A percentile compares a stretch with the other conserved stretches of the same genome.
Conservation (phyloP, 164 flowering plant species). For the Magnolia changhungtana region DNA sequence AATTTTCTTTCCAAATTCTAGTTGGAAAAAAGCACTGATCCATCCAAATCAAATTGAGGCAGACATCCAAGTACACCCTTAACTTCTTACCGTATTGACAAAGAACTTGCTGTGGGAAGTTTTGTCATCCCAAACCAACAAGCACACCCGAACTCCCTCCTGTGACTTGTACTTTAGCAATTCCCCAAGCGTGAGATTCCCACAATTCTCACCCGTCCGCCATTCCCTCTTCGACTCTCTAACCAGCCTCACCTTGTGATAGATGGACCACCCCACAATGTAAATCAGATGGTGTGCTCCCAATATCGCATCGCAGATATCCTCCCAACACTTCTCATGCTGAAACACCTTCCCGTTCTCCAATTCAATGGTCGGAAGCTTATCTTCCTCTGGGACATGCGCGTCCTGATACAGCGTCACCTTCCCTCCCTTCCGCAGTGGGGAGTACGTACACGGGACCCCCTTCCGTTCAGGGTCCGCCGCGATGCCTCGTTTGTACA, state of each 20-base stretch:
- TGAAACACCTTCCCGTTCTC: slow-evolving; percentile 40
- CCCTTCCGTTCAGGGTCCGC: slow-evolving; percentile 49
- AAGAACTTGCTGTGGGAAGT: slow-evolving; percentile 76
- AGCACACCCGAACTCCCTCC: slow-evolving; percentile 86
- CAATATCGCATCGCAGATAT: slow-evolving; percentile 77
- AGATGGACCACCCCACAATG: slow-evolving; percentile 87
- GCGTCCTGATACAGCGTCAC: slow-evolving; percentile 79
- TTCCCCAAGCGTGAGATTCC: slow-evolving; percentile 77
- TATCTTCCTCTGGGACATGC: slow-evolving; percentile 36
- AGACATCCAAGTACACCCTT: background rate
- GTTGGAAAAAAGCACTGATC: too few species aligned
- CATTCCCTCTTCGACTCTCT: slow-evolving; percentile 67
- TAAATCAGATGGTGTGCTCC: slow-evolving; percentile 95
- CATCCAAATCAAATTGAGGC: background rate
- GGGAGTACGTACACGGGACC: slow-evolving; percentile 57
- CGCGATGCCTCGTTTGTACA: slow-evolving; percentile 40
- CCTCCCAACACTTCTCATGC: slow-evolving; percentile 86
- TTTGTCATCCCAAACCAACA: slow-evolving; percentile 95
- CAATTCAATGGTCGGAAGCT: slow-evolving; percentile 47
- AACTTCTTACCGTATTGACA: slow-evolving; percentile 56
- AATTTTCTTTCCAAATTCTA: too few species aligned
- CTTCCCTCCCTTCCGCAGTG: slow-evolving; percentile 47
- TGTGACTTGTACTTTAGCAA: slow-evolving; percentile 87
- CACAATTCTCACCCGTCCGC: slow-evolving; percentile 68
- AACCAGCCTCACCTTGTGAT: slow-evolving; percentile 71